Conservation (phyloP, 2,329 filamentous ascomycete genomes). For the Ophiostoma angusticollis region DNA sequence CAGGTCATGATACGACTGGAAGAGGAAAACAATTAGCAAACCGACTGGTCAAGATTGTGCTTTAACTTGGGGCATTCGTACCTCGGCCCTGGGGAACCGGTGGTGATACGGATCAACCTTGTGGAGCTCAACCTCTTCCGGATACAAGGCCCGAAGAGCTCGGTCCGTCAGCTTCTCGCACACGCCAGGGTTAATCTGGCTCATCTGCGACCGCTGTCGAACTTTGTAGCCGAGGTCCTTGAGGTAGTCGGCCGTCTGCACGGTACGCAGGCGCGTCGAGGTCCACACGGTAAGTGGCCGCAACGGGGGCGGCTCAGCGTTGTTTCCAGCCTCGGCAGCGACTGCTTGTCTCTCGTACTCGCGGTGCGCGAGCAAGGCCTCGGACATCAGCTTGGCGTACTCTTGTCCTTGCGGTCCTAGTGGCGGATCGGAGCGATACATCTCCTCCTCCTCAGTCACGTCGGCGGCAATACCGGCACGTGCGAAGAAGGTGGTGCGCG, state of each 20-base stretch:
- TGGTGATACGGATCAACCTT: slow-evolving; percentile 94
- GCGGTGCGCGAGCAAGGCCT: slow-evolving; percentile 68
- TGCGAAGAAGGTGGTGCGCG: slow-evolving; percentile 83
- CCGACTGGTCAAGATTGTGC: too few relatives aligned
- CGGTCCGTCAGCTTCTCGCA: slow-evolving; percentile 87
- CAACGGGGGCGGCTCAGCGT: slow-evolving; percentile 42
- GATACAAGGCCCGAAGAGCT: slow-evolving; percentile 68
- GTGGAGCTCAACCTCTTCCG: slow-evolving; percentile 86
- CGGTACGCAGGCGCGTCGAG: slow-evolving; percentile 76
- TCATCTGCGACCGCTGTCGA: slow-evolving; percentile 88
- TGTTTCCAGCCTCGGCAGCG: slow-evolving; percentile 53
- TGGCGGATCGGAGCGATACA: slow-evolving; percentile 80
- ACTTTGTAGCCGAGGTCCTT: slow-evolving; percentile 70
- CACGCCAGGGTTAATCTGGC: slow-evolving; percentile 90
- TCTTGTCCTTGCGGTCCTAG: slow-evolving; percentile 67
- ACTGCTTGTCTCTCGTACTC: slow-evolving; percentile 63
- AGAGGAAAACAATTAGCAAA: neutral
- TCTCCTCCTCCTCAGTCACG: slow-evolving; percentile 74
- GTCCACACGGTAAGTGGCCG: slow-evolving; percentile 85
- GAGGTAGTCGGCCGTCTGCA: slow-evolving; percentile 80
- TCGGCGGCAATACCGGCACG: slow-evolving; percentile 78
- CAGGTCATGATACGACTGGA: slow-evolving; percentile 88
- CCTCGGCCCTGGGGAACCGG: slow-evolving; percentile 86
- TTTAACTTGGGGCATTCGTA: slow-evolving; percentile 24
- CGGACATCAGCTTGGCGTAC: slow-evolving; percentile 77